Evolutionary conservation across 148 eudicot species (phyloP), one percentile per base, ranked within the genome.

Genomic region (Pouteria glomerata): DNA sequence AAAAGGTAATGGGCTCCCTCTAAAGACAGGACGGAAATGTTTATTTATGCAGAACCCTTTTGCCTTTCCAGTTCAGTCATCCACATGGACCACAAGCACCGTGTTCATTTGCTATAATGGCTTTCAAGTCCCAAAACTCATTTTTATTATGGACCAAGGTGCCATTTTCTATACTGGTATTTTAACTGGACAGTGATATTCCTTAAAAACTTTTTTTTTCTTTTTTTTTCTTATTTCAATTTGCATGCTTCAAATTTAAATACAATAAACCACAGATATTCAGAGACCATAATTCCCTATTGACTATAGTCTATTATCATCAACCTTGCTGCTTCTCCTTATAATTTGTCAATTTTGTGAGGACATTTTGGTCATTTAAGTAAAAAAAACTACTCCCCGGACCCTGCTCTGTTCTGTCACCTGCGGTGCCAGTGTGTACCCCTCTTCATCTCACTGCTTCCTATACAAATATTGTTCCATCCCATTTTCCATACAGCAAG

Each of bases 11-110:
- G 41, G 41, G 24, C 0, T 30, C 64, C 26, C 42, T 60, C 64
- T 42, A 60, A 60, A 60, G 64, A 60, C 63, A 19, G 63, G 42
- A 5, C 34, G 19, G 29, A 57, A 10, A 14, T 57, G 37, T 57
- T 57, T 57, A 12, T 27, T 56, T 33, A 57, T 1, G 4, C 14
- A 16, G 27, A 2, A 0, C 3, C n/a, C 61, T 26, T 57, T 56
- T 57, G 11, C 37, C n/a, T 60, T 60, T 60, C 26, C 64, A 60
- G 64, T 6, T 60, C 64, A 34, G 64, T 34, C 64, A 39, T 60
- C 19, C 12, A 60, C 19, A 34, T 57, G 61, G 35, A 13, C 21
- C 15, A 2, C 64, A 19, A 19, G 23, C 23, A 31, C 64, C 66
- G 21, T 23, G 66, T 21, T 23, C 27, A 39, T 39, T 42, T 8